Evolutionary conservation across 2,329 filamentous ascomycete species (phyloP).

Genomic region (Beauveria varroae): DNA sequence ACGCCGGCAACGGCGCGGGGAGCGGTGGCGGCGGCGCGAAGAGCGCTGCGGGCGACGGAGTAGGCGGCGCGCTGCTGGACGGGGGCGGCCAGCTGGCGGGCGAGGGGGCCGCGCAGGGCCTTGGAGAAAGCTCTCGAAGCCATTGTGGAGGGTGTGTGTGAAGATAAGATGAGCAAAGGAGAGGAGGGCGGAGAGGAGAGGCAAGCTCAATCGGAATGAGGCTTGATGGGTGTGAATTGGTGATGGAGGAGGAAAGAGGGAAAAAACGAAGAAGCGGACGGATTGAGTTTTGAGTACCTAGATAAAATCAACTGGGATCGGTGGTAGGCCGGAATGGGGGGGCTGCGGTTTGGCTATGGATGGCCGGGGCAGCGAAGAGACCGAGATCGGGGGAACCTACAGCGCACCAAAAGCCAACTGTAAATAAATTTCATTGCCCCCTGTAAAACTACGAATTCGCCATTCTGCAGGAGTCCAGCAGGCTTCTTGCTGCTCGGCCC

Average conservation of each 20-base stretch:
- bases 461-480: neutral
- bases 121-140: conserved; percentile 68
- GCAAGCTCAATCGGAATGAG: conserved; percentile 8
- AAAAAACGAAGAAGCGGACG: conserved; percentile 8
- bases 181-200: conserved; percentile 3
- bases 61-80: conserved; percentile 57
- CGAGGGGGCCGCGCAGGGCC: conserved; percentile 55
- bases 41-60: conserved; percentile 50
- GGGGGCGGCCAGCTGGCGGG: conserved; percentile 56
- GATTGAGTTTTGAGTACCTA: conserved; percentile 8
- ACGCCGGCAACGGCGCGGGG: conserved; percentile 43
- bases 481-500: neutral
- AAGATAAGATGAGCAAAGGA: conserved; percentile 1
- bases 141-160: conserved; percentile 49
- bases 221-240: neutral
- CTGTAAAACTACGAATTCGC: neutral
- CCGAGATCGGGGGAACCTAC: conserved; percentile 6
- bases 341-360: neutral
- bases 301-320: conserved; percentile 8
- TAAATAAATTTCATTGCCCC: neutral
- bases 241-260: conserved; percentile 8
- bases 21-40: conserved; percentile 45
- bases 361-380: conserved; percentile 3
- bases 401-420: neutral
- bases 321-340: conserved; percentile 5